Percentiles rank a stretch among this genome's conserved stretches.
Conservation (phyloP, 306 rosid genomes). For the Cucurbita pepo region DNA sequence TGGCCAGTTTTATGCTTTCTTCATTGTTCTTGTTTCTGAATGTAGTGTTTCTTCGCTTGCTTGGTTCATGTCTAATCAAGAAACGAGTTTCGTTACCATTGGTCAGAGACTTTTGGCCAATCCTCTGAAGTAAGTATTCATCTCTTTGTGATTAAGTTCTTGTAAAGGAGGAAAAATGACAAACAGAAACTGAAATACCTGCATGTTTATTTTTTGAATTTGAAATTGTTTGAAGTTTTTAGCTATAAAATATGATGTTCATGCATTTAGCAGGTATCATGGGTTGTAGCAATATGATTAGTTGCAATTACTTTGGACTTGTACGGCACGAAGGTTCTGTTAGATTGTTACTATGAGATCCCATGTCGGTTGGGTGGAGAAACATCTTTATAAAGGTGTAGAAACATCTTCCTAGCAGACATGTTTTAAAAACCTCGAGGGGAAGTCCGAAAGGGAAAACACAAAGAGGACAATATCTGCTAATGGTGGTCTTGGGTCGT, state of each 20-base stretch:
- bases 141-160: neutral
- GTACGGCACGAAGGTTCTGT: neutral
- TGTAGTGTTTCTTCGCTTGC: constrained; percentile 99
- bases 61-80: constrained; percentile 99
- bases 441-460: no score
- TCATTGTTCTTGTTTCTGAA: constrained; percentile 12
- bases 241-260: neutral
- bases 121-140: constrained; percentile 65
- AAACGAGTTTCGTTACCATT: constrained; percentile 94
- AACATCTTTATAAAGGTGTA: no score
- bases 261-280: neutral
- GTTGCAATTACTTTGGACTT: neutral
- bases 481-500: no score
- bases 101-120: constrained; percentile 95
- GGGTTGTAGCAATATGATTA: neutral
- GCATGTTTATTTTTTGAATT: neutral
- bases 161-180: neutral
- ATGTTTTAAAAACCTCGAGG: no score
- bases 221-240: neutral
- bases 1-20: neutral
- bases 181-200: neutral
- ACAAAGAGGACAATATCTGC: no score
- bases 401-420: no score
- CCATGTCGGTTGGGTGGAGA: no score
- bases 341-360: neutral